Base-by-base conservation (phyloP, 2,329 filamentous ascomycete genomes). In the Trichoderma koningii region DNA sequence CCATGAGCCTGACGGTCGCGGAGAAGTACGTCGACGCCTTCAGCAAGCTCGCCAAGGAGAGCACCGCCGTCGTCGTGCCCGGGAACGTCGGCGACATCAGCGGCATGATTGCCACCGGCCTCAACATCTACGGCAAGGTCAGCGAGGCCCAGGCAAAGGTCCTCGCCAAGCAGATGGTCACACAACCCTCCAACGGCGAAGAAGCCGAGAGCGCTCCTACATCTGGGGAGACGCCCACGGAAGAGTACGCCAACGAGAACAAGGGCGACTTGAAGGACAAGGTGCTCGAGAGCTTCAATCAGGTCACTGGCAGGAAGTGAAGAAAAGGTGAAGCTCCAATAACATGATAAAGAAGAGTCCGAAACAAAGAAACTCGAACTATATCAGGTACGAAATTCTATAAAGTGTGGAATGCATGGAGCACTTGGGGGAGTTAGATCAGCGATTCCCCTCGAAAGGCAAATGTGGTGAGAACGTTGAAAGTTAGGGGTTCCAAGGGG, bases 21-120 rank as follows among this genome's bases (percentile, higher is more conserved):
- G 95, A 99, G 85, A 97, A 97, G 79, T 99, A 99, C 72, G 95
- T 99, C 60, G 94, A 96, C 52, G 95, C 95, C 4, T 99, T 98
- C 74, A 89, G 86, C 70, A 92, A 93, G 75, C 82, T 99, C 71
- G 95, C 95, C 57, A 95, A 94, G 80, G 93, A 99, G 81, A 92
- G 95, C 71, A 99, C 95, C 3, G 91, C 93, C 5, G 90, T 99
- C 30, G 92, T 99, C 21, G 93, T 99, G 15, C 95, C 95, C 0
- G 95, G 95, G 12, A 98, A 99, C 73, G 92, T 99, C 44, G 95
- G 95, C 67, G 95, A 99, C 75, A 93, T 99, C 71, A 90, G 92
- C 63, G 88, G 92, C 70, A 97, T 99, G 93, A 98, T 99, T 76
- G 93, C 95, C 45, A 96, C 92, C 19, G 95, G 93, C 2, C 88